These are phyloP conservation scores for Paraconiothyrium sp. DNA, from an alignment of 2,329 filamentous ascomycete genomes.

Conservation along the genomic window DNA sequence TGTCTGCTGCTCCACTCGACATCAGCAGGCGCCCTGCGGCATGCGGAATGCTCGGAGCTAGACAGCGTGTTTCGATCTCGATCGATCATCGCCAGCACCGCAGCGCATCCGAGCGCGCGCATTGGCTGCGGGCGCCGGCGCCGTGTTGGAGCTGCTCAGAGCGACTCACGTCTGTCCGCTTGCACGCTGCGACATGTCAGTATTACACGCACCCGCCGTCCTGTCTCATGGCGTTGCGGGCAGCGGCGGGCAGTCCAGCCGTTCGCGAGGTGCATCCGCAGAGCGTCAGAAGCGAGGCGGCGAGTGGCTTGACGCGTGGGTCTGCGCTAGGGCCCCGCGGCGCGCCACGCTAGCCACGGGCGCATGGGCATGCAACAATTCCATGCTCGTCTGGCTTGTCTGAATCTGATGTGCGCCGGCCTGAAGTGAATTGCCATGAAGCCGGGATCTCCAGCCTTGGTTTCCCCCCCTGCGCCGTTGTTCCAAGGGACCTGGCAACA, in stretches of 20 bases:
- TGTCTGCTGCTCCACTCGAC: background rate
- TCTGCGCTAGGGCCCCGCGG: background rate
- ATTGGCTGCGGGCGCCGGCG: background rate
- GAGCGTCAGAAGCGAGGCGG: background rate
- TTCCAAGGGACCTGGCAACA: constrained; percentile 8
- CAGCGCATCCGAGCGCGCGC: background rate
- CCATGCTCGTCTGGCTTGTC: constrained; percentile 1
- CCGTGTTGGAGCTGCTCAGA: background rate
- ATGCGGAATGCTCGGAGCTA: constrained; percentile 14
- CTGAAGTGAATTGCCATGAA: constrained; percentile 9
- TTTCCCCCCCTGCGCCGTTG: constrained; percentile 9
- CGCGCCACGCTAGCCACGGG: constrained; percentile 4
- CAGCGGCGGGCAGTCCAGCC: background rate
- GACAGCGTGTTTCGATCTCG: background rate
- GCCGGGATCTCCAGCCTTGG: constrained; percentile 14
- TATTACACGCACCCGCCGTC: constrained; percentile 10
- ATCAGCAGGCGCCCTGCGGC: no score
- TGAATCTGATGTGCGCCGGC: constrained; percentile 8
- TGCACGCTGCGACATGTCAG: background rate
- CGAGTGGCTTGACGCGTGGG: constrained; percentile 9
- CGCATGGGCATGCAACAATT: constrained; percentile 7
- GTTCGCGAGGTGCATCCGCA: background rate
- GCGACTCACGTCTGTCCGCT: background rate
- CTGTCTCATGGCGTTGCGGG: background rate
- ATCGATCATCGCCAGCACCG: constrained; percentile 8